A percentile compares a stretch with the other conserved stretches of the same genome.
These are phyloP conservation scores for Rhodotorula sp. DNA, from an alignment of 1,284 basidiomycete species.

Conservation along the genomic window DNA sequence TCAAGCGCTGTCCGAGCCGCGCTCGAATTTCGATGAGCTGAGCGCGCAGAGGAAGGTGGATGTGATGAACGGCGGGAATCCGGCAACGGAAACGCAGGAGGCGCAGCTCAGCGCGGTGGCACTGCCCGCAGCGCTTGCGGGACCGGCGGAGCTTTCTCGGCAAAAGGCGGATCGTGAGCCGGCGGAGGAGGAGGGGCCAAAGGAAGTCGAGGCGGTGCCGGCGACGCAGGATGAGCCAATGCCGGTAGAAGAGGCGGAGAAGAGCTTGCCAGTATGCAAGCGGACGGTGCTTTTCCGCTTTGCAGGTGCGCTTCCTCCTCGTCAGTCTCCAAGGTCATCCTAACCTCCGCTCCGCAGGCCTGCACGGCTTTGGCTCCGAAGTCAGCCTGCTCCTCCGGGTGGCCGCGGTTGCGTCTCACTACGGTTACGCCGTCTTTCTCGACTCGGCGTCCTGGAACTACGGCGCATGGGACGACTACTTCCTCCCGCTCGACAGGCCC, in stretches of 20 bases:
- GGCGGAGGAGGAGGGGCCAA: no score
- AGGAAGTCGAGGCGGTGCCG: neutral
- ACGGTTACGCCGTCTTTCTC: slow-evolving; percentile 38
- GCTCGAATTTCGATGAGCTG: neutral
- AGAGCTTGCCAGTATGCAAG: slow-evolving; percentile 14
- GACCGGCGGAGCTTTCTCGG: no score
- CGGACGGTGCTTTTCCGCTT: slow-evolving; percentile 30
- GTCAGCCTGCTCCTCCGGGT: slow-evolving; percentile 40
- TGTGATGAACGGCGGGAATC: neutral
- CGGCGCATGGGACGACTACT: slow-evolving; percentile 38
- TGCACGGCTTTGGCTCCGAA: slow-evolving; percentile 45
- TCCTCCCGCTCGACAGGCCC: neutral
- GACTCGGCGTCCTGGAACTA: slow-evolving; percentile 44
- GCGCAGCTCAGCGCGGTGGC: no score
- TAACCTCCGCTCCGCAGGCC: slow-evolving; percentile 10
- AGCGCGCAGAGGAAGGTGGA: neutral
- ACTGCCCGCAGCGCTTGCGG: no score
- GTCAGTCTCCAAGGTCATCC: neutral
- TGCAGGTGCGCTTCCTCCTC: slow-evolving; percentile 18
- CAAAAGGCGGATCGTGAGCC: no score
- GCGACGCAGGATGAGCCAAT: neutral
- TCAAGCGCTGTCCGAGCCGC: neutral
- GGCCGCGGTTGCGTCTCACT: slow-evolving; percentile 37
- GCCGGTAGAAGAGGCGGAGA: no score
- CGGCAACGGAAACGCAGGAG: no score